Percentiles rank a stretch among this genome's conserved stretches.
Conservation (phyloP, 78 protist species). For the Polysphondylium violaceum region DNA sequence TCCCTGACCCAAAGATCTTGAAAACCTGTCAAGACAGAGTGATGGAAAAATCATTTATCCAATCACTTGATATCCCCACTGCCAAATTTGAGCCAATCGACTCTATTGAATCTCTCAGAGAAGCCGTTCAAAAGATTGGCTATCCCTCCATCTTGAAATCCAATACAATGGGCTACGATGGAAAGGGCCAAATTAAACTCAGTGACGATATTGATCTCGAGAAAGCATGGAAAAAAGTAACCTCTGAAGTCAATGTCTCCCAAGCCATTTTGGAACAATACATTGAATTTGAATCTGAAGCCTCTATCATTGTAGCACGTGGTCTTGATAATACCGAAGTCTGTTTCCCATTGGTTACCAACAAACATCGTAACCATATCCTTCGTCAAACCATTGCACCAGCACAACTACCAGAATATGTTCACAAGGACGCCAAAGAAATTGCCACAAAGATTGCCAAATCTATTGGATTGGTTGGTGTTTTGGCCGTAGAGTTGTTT, state of each 20-base stretch:
- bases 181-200: slow-evolving; percentile 80
- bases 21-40: slow-evolving; percentile 79
- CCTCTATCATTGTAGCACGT: slow-evolving; percentile 92
- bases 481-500: slow-evolving; percentile 94
- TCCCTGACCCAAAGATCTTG: slow-evolving; percentile 83
- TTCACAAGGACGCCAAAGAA: slow-evolving; percentile 79
- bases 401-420: slow-evolving; percentile 41
- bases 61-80: slow-evolving; percentile 52
- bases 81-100: slow-evolving; percentile 74
- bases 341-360: slow-evolving; percentile 86
- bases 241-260: slow-evolving; percentile 6
- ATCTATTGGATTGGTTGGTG: slow-evolving; percentile 80
- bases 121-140: slow-evolving; percentile 61
- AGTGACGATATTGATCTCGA: slow-evolving; percentile 41
- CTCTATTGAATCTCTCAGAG: slow-evolving; percentile 7
- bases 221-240: slow-evolving; percentile 75
- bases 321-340: slow-evolving; percentile 35
- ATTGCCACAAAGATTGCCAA: slow-evolving; percentile 58
- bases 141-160: slow-evolving; percentile 76
- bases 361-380: slow-evolving; percentile 84
- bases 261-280: slow-evolving; percentile 65
- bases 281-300: slow-evolving; percentile 75
- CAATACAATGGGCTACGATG: slow-evolving; percentile 85
- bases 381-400: slow-evolving; percentile 81
- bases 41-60: slow-evolving; percentile 71